Percentiles rank a stretch among this genome's conserved stretches.
Conservation (phyloP, 2,329 filamentous ascomycete genomes). For the Trichoderma cornu-damae region DNA sequence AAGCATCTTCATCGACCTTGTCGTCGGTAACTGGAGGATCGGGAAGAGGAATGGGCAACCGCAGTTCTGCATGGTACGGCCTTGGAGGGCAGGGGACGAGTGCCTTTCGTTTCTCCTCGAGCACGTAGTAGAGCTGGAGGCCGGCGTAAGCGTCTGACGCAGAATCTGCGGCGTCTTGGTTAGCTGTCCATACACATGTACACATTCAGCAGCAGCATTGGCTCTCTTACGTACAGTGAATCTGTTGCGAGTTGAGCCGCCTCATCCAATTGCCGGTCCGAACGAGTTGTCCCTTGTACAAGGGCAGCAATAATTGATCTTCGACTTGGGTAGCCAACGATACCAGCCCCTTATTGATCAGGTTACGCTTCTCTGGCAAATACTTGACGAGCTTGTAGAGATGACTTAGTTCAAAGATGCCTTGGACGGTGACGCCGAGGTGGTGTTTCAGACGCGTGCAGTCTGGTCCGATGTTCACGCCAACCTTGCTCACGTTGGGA, state of each 20-base stretch:
- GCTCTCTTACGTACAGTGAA: constrained; percentile 63
- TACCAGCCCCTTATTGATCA: constrained; percentile 63
- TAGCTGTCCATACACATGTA: no score
- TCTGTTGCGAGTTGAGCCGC: constrained; percentile 57
- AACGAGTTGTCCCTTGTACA: constrained; percentile 67
- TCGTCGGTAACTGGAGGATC: neutral
- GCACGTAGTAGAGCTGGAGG: constrained; percentile 63
- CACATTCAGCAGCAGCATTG: neutral
- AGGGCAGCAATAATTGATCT: constrained; percentile 64
- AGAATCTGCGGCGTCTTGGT: constrained; percentile 48
- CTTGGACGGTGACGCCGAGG: constrained; percentile 58
- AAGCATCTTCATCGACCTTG: constrained; percentile 30
- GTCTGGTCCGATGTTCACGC: constrained; percentile 70
- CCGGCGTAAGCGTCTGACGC: constrained; percentile 81
- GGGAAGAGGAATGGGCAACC: constrained; percentile 56
- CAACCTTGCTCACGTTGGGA: constrained; percentile 63
- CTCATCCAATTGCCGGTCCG: constrained; percentile 70
- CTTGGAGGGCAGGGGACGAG: constrained; percentile 66
- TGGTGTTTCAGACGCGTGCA: constrained; percentile 62
- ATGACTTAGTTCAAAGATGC: constrained; percentile 77
- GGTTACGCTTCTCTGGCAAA: constrained; percentile 44
- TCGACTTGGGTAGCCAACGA: constrained; percentile 64
- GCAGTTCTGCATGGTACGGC: constrained; percentile 63
- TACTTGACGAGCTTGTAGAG: constrained; percentile 73
- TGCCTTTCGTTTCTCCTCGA: constrained; percentile 62